Evolutionary conservation across 805 yeast species (phyloP).

Genomic region (Grigorovia humatica): DNA sequence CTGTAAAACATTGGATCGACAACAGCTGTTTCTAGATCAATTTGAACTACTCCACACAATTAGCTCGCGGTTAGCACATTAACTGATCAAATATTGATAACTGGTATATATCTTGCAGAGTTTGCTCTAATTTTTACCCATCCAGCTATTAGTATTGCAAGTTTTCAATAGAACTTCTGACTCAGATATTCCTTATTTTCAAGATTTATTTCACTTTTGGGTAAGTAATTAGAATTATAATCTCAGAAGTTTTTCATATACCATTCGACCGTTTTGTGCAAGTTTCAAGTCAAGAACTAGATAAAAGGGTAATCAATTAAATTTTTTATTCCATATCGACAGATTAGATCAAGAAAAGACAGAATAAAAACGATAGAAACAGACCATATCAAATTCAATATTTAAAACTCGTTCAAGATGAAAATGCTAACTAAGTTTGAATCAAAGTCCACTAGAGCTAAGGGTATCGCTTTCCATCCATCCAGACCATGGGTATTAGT

Average conservation of each 20-base stretch:
- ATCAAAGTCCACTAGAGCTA: constrained; percentile 94
- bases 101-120: not conserved
- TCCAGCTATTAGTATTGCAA: not conserved
- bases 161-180: not conserved
- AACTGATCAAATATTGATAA: not conserved
- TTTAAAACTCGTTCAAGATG: constrained; percentile 38
- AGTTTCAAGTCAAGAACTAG: no score
- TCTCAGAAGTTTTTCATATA: no score
- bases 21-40: not conserved
- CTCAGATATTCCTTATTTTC: not conserved
- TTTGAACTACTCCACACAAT: not conserved
- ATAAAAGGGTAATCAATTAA: no score
- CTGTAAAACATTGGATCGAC: not conserved
- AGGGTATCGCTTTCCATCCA: constrained; percentile 96
- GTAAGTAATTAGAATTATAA: not conserved
- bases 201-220: not conserved
- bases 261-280: no score
- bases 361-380: not conserved
- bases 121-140: not conserved
- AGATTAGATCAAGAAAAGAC: not conserved
- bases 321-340: no score
- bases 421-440: constrained; percentile 87
- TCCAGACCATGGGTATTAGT: constrained; percentile 89
- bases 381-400: not conserved
- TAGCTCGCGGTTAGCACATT: not conserved